Conservation (phyloP, 495 filamentous ascomycete genomes). For the Evernia prunastri region DNA sequence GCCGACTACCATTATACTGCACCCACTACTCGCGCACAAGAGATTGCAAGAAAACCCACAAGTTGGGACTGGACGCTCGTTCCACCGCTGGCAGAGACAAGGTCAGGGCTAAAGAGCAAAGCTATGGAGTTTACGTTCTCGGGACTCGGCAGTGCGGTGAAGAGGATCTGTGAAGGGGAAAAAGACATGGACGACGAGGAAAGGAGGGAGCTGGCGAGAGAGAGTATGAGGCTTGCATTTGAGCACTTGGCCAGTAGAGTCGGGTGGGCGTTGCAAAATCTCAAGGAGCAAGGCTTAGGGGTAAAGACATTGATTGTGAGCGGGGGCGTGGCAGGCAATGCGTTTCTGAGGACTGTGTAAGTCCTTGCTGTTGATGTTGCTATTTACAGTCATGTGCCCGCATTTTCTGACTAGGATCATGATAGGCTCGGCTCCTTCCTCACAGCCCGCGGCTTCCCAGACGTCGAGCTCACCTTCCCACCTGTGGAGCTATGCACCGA, state of each 20-base stretch:
- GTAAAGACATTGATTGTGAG: conserved; percentile 68
- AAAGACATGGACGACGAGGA: conserved; percentile 38
- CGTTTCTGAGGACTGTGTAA: conserved; percentile 60
- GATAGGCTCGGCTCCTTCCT: conserved; percentile 49
- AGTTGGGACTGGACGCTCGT: conserved; percentile 53
- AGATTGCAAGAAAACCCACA: conserved; percentile 38
- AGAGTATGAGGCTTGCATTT: conserved; percentile 72
- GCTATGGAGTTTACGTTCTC: conserved; percentile 58
- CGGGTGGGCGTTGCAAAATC: conserved; percentile 53
- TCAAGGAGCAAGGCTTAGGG: conserved; percentile 26
- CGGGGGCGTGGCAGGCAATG: conserved; percentile 84
- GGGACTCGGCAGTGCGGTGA: conserved; percentile 51
- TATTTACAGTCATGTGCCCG: not conserved
- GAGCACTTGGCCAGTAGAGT: conserved; percentile 76
- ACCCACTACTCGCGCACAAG: conserved; percentile 47
- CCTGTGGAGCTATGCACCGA: conserved; percentile 77
- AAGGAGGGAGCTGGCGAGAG: conserved; percentile 57
- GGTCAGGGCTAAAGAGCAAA: conserved; percentile 25
- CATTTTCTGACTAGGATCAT: conserved; percentile 2
- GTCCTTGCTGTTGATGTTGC: conserved; percentile 10
- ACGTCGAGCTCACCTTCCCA: conserved; percentile 64
- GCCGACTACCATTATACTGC: conserved; percentile 50
- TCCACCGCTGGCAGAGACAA: conserved; percentile 48
- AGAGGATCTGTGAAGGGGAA: conserved; percentile 38
- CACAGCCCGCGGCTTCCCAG: conserved; percentile 52